Evolutionary conservation across 1,139 yeast species (phyloP).

Genomic region (Meyerozyma smithsonii): DNA sequence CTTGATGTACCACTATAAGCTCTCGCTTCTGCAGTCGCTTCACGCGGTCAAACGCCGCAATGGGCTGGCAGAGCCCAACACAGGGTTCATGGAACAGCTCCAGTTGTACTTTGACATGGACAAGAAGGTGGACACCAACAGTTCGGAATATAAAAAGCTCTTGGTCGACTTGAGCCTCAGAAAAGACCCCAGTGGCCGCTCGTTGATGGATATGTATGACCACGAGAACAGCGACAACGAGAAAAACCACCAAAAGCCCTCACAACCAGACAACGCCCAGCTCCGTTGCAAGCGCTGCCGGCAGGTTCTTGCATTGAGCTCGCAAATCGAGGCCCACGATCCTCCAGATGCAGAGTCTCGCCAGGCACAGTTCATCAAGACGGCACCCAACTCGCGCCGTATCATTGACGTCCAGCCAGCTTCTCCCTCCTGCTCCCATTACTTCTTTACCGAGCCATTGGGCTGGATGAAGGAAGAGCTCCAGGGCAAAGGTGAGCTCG

Average conservation of each 20-base stretch:
- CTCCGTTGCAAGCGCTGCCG: constrained; percentile 73
- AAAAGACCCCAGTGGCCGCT: constrained; percentile 8
- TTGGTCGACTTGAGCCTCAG: constrained; percentile 16
- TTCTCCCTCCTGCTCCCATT: constrained; percentile 67
- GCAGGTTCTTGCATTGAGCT: constrained; percentile 44
- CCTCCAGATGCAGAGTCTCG: constrained; percentile 58
- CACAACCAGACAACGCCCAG: constrained; percentile 19
- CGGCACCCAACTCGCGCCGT: constrained; percentile 56
- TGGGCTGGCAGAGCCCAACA: constrained; percentile 64
- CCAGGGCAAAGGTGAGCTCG: constrained; percentile 59
- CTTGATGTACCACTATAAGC: constrained; percentile 67
- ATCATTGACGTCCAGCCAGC: constrained; percentile 50
- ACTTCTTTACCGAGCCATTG: constrained; percentile 75
- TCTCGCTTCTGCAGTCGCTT: constrained; percentile 56
- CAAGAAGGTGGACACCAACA: constrained; percentile 20
- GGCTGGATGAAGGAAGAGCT: constrained; percentile 87
- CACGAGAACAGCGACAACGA: constrained; percentile 3
- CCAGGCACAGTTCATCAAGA: constrained; percentile 59
- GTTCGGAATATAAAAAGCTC: constrained; percentile 24
- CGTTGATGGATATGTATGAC: constrained; percentile 10
- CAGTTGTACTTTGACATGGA: constrained; percentile 45
- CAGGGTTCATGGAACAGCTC: constrained; percentile 70
- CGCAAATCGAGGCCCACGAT: constrained; percentile 52
- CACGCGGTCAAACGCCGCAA: constrained; percentile 67
- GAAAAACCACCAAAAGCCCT: too few relatives aligned